Percentiles rank a stretch among this genome's conserved stretches.
phyloP scores from a whole-genome alignment of 2,329 filamentous ascomycete genomes.

The Macrophomina pseudophaseolina region DNA sequence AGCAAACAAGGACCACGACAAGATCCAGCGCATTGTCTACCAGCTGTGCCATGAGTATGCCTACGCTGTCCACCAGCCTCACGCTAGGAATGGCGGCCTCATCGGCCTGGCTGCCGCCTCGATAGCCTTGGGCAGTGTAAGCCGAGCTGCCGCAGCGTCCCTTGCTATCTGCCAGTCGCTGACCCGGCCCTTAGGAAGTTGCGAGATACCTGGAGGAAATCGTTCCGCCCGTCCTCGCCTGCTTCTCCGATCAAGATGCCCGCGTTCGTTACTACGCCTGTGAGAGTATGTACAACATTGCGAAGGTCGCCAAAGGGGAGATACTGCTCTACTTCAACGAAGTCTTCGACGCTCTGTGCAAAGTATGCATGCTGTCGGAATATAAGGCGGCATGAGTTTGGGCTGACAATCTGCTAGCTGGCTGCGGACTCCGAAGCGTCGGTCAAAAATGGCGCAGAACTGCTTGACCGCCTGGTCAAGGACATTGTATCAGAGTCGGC shows the following conservation, averaged over 20 bases:
- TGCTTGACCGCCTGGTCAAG: slow-evolving; percentile 92
- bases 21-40: slow-evolving; percentile 85
- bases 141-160: neutral
- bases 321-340: slow-evolving; percentile 97
- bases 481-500: slow-evolving; percentile 96
- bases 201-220: slow-evolving; percentile 91
- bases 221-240: slow-evolving; percentile 93
- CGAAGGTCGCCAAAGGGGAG: slow-evolving; percentile 98
- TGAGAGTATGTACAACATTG: slow-evolving; percentile 99
- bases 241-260: slow-evolving; percentile 97
- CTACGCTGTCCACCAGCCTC: slow-evolving; percentile 94
- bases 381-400: neutral
- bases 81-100: slow-evolving; percentile 93
- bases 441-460: slow-evolving; percentile 96
- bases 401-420: slow-evolving; percentile 62
- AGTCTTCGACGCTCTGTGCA: slow-evolving; percentile 96
- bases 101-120: slow-evolving; percentile 95
- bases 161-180: slow-evolving; percentile 29
- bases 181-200: slow-evolving; percentile 69
- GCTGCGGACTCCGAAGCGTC: slow-evolving; percentile 95
- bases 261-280: slow-evolving; percentile 97
- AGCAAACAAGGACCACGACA: slow-evolving; percentile 74
- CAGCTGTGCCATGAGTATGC: slow-evolving; percentile 98
- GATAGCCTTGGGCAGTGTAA: slow-evolving; percentile 89
- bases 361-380: slow-evolving; percentile 59